A percentile compares a stretch with the other conserved stretches of the same genome.
Evolutionary conservation across 208 protist species (phyloP).

Genomic region (Wallacemonas rigidus): DNA sequence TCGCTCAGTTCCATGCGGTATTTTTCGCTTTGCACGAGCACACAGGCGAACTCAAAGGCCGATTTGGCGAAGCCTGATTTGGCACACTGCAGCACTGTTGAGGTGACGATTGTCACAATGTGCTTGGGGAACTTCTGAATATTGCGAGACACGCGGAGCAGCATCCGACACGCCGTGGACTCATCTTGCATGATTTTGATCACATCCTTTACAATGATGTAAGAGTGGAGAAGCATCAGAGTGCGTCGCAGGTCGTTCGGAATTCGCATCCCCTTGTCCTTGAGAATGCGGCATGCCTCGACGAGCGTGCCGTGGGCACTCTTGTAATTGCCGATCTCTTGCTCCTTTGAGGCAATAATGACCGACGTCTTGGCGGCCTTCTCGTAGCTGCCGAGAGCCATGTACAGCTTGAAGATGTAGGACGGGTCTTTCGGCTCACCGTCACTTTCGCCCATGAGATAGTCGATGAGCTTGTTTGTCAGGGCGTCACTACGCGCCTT

Average conservation of each 20-base stretch:
- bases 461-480: slow-evolving; percentile 96
- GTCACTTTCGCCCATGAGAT: slow-evolving; percentile 95
- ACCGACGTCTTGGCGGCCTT: slow-evolving; percentile 96
- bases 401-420: slow-evolving; percentile 98
- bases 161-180: slow-evolving; percentile 92
- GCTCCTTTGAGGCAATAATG: slow-evolving; percentile 95
- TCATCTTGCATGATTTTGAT: slow-evolving; percentile 92
- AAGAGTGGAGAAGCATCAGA: slow-evolving; percentile 97
- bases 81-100: slow-evolving; percentile 95
- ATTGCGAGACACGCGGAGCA: slow-evolving; percentile 95
- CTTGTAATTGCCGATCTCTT: slow-evolving; percentile 94
- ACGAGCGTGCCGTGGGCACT: slow-evolving; percentile 94
- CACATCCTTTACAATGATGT: slow-evolving; percentile 96
- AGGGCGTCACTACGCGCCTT: slow-evolving; percentile 92
- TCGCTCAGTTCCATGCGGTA: slow-evolving; percentile 92
- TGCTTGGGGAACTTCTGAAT: slow-evolving; percentile 95
- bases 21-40: slow-evolving; percentile 95
- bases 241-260: slow-evolving; percentile 89
- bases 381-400: slow-evolving; percentile 95
- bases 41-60: slow-evolving; percentile 95
- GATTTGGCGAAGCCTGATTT: slow-evolving; percentile 89
- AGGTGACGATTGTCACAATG: slow-evolving; percentile 94
- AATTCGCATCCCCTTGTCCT: slow-evolving; percentile 83
- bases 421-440: slow-evolving; percentile 95
- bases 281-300: slow-evolving; percentile 92